Evolutionary conservation across 768 basidiomycete genomes (phyloP), one percentile per base, ranked within the genome.

Genomic region (Phylloporus arenicola): DNA sequence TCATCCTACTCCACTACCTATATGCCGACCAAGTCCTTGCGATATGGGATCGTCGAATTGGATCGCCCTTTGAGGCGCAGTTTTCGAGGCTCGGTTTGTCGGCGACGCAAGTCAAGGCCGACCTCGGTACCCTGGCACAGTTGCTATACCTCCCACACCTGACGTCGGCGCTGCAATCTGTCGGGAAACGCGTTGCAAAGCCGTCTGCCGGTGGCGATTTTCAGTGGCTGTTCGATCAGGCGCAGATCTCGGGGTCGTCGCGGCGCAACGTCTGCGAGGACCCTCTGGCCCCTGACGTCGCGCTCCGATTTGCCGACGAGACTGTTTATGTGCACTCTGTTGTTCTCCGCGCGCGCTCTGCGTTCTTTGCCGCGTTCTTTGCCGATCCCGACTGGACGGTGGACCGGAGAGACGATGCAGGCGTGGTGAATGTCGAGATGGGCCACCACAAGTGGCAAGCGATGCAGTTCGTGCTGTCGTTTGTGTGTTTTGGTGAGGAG

Each of bases 21-120:
- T 97, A 97, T 67, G 78, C 88, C 1, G 95, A 99, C 64, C 78
- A 83, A 35, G 67, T 94, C 1, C 72, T 90, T 11, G 83, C 90
- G 0, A 65, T 93, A 13, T 94, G 92, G 90, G 93, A 98, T 63
- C 73, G 75, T 12, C 80, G 92, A 16, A 74, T 89, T 11, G 74
- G 70, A 5, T 56, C 69, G 0, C 64, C 69, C 1, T 66, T 86
- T 2, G 71, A 74, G 24, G 61, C 58, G 5, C 68, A 73, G 19
- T 70, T 78, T n/a, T 50, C 61, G 7, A 51, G 42, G 14, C 51
- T 79, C 12, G 75, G 73, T 25, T 66, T 79, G 13, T 72, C 74
- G 14, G 68, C 76, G 4, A 53, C 59, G 0, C 71, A 71, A 50
- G 71, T 92, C 42, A 86, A 84, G 68, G 48, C 62, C 11, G 88